Percentiles rank a stretch among this genome's conserved stretches.
Evolutionary conservation across 305 asterid genomes (phyloP).

Genomic region (Fraxinus nigra): DNA sequence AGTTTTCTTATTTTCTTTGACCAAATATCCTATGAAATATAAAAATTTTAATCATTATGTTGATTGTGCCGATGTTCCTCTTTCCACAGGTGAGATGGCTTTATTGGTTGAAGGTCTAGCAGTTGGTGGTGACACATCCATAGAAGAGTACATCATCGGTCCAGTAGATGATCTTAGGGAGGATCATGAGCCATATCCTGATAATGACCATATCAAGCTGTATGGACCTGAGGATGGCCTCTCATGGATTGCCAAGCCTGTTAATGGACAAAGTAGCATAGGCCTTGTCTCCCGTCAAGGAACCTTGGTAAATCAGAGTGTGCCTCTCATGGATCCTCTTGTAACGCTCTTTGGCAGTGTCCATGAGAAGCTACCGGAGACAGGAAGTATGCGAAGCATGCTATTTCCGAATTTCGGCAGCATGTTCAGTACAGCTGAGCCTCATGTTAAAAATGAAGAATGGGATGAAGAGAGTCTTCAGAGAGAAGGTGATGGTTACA

Average conservation of each 20-base stretch:
- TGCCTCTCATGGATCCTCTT: constrained; percentile 79
- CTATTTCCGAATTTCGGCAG: constrained; percentile 91
- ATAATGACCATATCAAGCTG: constrained; percentile 57
- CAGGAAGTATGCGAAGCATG: constrained; percentile 88
- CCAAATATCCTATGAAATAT: not conserved
- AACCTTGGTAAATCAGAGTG: constrained; percentile 55
- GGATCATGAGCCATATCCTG: constrained; percentile 48
- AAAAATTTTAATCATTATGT: not conserved
- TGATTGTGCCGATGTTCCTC: constrained; percentile 20
- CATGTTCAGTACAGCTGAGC: constrained; percentile 80
- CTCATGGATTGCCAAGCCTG: constrained; percentile 87
- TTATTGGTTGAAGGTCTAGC: constrained; percentile 85
- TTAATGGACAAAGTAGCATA: constrained; percentile 62
- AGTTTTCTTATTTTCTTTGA: not conserved
- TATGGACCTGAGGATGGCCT: constrained; percentile 89
- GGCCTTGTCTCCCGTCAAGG: constrained; percentile 74
- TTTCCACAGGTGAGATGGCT: constrained; percentile 80
- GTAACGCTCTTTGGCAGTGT: constrained; percentile 88
- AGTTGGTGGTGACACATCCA: constrained; percentile 73
- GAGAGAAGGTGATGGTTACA: constrained; percentile 61
- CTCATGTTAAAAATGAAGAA: constrained; percentile 50
- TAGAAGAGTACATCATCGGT: constrained; percentile 85
- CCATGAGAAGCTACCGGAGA: constrained; percentile 75
- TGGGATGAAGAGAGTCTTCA: constrained; percentile 85
- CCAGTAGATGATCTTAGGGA: constrained; percentile 59